Base-by-base conservation (phyloP, 2,329 filamentous ascomycete genomes). In the Lecanicillium sp. region DNA sequence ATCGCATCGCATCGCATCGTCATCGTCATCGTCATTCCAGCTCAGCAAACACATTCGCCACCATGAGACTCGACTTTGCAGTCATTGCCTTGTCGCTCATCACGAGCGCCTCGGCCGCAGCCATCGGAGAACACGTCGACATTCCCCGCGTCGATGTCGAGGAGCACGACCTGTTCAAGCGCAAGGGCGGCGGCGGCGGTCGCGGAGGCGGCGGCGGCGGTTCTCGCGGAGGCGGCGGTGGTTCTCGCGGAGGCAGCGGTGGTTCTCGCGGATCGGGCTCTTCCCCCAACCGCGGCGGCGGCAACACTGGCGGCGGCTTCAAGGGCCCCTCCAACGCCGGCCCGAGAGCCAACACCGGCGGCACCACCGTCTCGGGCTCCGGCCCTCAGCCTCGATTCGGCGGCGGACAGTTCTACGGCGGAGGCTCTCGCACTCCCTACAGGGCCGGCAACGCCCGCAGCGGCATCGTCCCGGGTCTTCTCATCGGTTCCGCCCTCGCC, bases 351-450 rank as follows among this genome's bases (percentile, higher is more conserved):
- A 73, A 69, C 50, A 26, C 57, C 0, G 78, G 78, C 54, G 78
- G 79, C 41, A 60, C 65, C 8, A 83, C 83, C 3, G 71, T 65
- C 4, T 65, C 70, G 6, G 83, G 84, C 50, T 77, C 74, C 44
- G 83, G 84, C 14, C 66, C 75, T 1, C 57, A 68, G 14, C 80
- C 79, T 3, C 52, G 59, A 1, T 88, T 76, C 57, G 83, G 80
- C 37, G 79, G 81, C 30, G 82, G 83, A 7, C 57, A 61, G 44
- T 86, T 75, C 63, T 90, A 89, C 59, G 76, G 77, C 30, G 84
- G 84, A 41, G 87, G 87, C 41, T 75, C 81, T 0, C 51, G 68
- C 3, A 60, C 62, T 1, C 84, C 87, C 2, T 91, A 86, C 65
- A 52, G 57, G 2, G 55, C 84, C 2, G 84, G 83, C 6, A n/a